A percentile compares a stretch with the other conserved stretches of the same genome.
phyloP scores from a whole-genome alignment of 208 protist species.

The Novymonas esmeraldas region DNA sequence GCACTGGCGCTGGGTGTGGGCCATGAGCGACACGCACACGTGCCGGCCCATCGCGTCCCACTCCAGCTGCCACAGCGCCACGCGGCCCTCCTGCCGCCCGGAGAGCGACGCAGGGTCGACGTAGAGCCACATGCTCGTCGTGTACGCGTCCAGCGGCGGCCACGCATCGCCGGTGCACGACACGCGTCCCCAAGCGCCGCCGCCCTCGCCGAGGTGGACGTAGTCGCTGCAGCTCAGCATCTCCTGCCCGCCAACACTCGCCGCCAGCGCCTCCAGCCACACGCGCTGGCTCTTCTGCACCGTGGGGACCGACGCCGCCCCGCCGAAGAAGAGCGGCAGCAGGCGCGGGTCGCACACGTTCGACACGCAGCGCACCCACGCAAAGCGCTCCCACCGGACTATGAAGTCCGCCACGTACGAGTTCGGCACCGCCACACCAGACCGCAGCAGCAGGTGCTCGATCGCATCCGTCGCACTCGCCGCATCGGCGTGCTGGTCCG shows the following conservation, averaged over 20 bases:
- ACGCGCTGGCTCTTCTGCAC: constrained; percentile 27
- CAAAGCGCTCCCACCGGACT: constrained; percentile 21
- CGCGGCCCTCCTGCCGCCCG: constrained; percentile 18
- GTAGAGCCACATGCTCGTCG: constrained; percentile 46
- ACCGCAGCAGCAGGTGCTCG: constrained; percentile 35
- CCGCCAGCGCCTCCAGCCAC: constrained; percentile 36
- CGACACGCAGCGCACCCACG: constrained; percentile 33
- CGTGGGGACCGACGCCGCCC: constrained; percentile 1
- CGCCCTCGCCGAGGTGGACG: constrained; percentile 43
- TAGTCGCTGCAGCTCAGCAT: constrained; percentile 23
- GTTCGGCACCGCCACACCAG: constrained; percentile 37
- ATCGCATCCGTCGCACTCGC: constrained; percentile 28
- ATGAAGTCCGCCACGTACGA: constrained; percentile 40
- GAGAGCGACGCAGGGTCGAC: constrained; percentile 29
- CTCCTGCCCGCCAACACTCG: not conserved
- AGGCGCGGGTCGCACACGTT: constrained; percentile 37
- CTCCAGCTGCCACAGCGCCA: constrained; percentile 46
- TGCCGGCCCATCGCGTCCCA: constrained; percentile 33
- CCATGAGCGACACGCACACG: constrained; percentile 31
- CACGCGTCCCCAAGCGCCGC: constrained; percentile 43
- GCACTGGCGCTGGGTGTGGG: constrained; percentile 29
- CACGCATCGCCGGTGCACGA: constrained; percentile 40
- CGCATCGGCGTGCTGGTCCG: constrained; percentile 16
- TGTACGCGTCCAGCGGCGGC: constrained; percentile 64
- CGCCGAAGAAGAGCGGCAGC: constrained; percentile 35